These are phyloP conservation scores for Pogostemon cablin DNA, from an alignment of 257 asterid genomes.

Conservation along the genomic window DNA sequence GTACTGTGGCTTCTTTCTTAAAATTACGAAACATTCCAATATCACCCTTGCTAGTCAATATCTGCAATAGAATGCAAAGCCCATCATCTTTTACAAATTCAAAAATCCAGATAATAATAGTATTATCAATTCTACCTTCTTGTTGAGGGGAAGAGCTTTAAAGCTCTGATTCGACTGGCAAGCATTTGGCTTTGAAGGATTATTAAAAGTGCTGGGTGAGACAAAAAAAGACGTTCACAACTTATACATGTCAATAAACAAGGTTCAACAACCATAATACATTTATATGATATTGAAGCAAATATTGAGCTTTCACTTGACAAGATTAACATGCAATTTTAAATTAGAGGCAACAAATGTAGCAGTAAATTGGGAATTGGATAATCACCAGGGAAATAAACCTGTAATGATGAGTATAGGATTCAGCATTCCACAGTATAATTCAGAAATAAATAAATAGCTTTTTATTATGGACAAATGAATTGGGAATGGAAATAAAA, in stretches of 20 bases:
- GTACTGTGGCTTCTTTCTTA: conserved; percentile 77
- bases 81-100: conserved; percentile 1
- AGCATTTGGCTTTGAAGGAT: conserved; percentile 48
- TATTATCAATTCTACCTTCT: conserved; percentile 54
- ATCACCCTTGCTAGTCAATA: conserved; percentile 89
- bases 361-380: background rate
- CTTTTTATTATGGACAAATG: background rate
- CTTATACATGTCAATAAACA: background rate
- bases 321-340: conserved; percentile 1
- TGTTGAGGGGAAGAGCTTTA: conserved; percentile 80
- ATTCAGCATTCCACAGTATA: conserved; percentile 1
- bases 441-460: background rate
- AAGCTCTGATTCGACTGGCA: conserved; percentile 53
- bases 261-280: conserved; percentile 19
- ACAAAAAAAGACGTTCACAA: conserved; percentile 29
- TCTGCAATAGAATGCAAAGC: conserved; percentile 41
- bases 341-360: conserved; percentile 3
- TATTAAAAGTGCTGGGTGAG: conserved; percentile 49
- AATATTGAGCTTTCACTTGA: background rate
- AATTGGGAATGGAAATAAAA: background rate
- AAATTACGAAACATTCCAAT: conserved; percentile 69
- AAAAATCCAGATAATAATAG: background rate
- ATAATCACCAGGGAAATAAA: conserved; percentile 20
- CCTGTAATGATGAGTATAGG: background rate
- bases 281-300: background rate